Evolutionary conservation across 768 basidiomycete genomes (phyloP).

Genomic region (Russula brevipes): DNA sequence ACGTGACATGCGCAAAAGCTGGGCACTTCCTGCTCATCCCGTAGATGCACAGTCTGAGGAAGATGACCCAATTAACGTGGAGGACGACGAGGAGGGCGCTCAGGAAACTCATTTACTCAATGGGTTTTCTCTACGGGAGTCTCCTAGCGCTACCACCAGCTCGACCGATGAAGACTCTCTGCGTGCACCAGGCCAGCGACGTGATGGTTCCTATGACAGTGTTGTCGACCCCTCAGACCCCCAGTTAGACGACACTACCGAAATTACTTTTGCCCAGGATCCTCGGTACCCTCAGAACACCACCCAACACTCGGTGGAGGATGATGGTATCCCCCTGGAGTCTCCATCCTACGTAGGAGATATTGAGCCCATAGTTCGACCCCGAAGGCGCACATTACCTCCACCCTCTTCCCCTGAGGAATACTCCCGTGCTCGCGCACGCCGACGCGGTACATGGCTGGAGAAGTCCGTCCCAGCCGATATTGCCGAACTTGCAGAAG

Average conservation of each 20-base stretch:
- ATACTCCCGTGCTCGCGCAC: slow-evolving; percentile 39
- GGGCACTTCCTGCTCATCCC: background rate
- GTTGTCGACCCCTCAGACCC: background rate
- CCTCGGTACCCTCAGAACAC: background rate
- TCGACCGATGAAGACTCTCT: background rate
- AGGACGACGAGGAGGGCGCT: background rate
- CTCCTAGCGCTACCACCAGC: background rate
- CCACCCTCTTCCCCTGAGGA: slow-evolving; percentile 35
- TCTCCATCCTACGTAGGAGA: slow-evolving; percentile 8
- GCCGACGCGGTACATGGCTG: slow-evolving; percentile 38
- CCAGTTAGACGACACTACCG: background rate
- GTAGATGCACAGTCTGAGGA: slow-evolving; percentile 3
- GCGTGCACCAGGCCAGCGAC: background rate
- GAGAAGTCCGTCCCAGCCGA: slow-evolving; percentile 37
- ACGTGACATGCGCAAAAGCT: slow-evolving; percentile 9
- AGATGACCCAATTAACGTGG: background rate
- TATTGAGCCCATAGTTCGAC: slow-evolving; percentile 1
- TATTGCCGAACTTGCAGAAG: slow-evolving; percentile 32
- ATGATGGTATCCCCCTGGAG: background rate
- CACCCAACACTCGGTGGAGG: background rate
- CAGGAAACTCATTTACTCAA: background rate
- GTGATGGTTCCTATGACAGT: background rate
- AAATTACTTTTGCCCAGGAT: background rate
- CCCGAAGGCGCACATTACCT: slow-evolving; percentile 18
- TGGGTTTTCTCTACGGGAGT: background rate